Percentiles rank a stretch among this genome's conserved stretches.
phyloP scores from a whole-genome alignment of 306 rosid genomes.

The Pueraria montana region DNA sequence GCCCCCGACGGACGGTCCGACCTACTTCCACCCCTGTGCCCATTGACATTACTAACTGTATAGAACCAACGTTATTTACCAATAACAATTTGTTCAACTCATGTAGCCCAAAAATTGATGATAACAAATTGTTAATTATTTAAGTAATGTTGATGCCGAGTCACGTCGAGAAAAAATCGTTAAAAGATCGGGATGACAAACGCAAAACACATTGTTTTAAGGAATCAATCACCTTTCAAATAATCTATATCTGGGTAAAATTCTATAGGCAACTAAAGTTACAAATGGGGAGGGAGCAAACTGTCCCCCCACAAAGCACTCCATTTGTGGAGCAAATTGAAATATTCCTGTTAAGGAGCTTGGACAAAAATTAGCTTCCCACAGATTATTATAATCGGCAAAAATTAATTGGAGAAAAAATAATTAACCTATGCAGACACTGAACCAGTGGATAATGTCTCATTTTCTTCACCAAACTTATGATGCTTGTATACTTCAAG shows the following conservation, averaged over 20 bases:
- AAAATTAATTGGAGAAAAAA: conserved; percentile 39
- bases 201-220: conserved; percentile 1
- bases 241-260: conserved; percentile 22
- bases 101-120: neutral
- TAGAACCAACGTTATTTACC: neutral
- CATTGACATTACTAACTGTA: neutral
- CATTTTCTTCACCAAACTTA: conserved; percentile 67
- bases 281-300: conserved; percentile 37
- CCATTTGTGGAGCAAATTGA: conserved; percentile 28
- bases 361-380: conserved; percentile 42
- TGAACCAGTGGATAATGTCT: conserved; percentile 53
- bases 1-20: too few relatives aligned
- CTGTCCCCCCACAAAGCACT: conserved; percentile 38
- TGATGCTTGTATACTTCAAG: conserved; percentile 65
- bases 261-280: conserved; percentile 24
- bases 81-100: neutral
- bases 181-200: neutral
- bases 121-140: neutral
- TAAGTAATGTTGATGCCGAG: neutral
- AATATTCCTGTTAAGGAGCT: conserved; percentile 24
- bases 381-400: conserved; percentile 32
- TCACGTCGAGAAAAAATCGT: neutral
- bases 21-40: too few relatives aligned
- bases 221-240: conserved; percentile 41
- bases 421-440: conserved; percentile 44